Base-by-base conservation (phyloP, 768 basidiomycete genomes). In the Tephrocybe sp. region DNA sequence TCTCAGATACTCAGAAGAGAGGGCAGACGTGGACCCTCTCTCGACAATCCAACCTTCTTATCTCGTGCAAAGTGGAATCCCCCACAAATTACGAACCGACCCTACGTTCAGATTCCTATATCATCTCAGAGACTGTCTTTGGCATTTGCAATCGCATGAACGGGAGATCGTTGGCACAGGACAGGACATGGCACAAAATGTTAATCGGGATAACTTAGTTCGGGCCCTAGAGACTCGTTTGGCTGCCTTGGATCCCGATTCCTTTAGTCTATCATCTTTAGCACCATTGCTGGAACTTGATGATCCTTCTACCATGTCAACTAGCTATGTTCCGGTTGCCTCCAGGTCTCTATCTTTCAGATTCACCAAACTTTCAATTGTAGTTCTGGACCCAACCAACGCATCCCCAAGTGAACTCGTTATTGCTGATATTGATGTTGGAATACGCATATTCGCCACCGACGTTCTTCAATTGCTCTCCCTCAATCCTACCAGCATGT, bases 1-100 rank as follows among this genome's bases (percentile, higher is more conserved):
- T 43, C 70, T 89, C 45, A 62, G 68, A 51, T 69, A 69, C 45
- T 82, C 84, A n/a, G 68, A 70, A 23, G 68, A 77, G 26, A 68
- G 74, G 19, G 62, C 79, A 3, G 67, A 82, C 23, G 73, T 89
- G 6, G 89, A 93, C 62, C 87, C 89, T 7, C 72, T 91, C 12
- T 92, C 92, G 17, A 82, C 88, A 30, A 89, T 84, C 26, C 89
- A 92, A 42, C 88, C 90, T 5, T 92, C 91, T 2, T 91, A 82
- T 62, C 76, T 95, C 31, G 81, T 94, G 20, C 90, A 90, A 62
- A 80, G 75, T 39, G 91, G 91, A 4, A 66, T 75, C 8, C 86
- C 89, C 7, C 79, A 86, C 40, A 63, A 73, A 32, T 63, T 92
- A 43, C 87, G 93, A 20, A 78, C 78, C 20, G 84, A 89, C 54